Conservation (phyloP, 2,329 filamentous ascomycete species). For the Pseudogymnoascus sp. region DNA sequence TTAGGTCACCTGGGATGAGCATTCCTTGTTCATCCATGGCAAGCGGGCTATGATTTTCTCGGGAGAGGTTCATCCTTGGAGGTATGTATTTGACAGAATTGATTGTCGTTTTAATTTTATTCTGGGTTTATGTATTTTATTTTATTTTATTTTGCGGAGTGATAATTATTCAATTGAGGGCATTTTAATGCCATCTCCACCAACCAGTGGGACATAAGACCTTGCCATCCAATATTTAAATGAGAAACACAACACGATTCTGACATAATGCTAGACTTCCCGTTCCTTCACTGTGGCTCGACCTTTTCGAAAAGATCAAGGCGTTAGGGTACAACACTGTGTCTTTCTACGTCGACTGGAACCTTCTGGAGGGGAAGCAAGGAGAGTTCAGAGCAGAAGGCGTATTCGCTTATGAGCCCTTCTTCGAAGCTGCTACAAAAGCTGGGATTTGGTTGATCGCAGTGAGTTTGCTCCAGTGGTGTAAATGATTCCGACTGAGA, state of each 20-base stretch:
- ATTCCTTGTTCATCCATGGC: slow-evolving; percentile 62
- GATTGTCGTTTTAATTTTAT: background rate
- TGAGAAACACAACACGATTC: background rate
- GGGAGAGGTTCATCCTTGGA: slow-evolving; percentile 64
- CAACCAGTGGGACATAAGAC: background rate
- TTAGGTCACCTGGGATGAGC: slow-evolving; percentile 60
- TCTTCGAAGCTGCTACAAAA: slow-evolving; percentile 65
- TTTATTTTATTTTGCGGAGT: background rate
- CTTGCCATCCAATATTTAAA: background rate
- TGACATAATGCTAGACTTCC: slow-evolving; percentile 36
- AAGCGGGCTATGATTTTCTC: slow-evolving; percentile 65
- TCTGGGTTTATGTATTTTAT: background rate
- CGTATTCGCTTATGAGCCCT: slow-evolving; percentile 61
- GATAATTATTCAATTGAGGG: background rate
- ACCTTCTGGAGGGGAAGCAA: slow-evolving; percentile 61
- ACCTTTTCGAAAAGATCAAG: slow-evolving; percentile 76
- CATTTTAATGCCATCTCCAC: background rate
- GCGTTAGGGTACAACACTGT: slow-evolving; percentile 71
- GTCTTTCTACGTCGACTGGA: slow-evolving; percentile 74
- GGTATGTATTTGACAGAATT: slow-evolving; percentile 26
- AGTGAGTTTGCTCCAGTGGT: slow-evolving; percentile 13
- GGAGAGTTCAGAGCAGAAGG: slow-evolving; percentile 62
- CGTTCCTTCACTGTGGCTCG: slow-evolving; percentile 55
- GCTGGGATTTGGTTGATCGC: slow-evolving; percentile 70
- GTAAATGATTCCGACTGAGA: slow-evolving; percentile 3